Evolutionary conservation across 2,329 filamentous ascomycete genomes (phyloP), one percentile per base, ranked within the genome.

Genomic region (Polytolypa hystricis): DNA sequence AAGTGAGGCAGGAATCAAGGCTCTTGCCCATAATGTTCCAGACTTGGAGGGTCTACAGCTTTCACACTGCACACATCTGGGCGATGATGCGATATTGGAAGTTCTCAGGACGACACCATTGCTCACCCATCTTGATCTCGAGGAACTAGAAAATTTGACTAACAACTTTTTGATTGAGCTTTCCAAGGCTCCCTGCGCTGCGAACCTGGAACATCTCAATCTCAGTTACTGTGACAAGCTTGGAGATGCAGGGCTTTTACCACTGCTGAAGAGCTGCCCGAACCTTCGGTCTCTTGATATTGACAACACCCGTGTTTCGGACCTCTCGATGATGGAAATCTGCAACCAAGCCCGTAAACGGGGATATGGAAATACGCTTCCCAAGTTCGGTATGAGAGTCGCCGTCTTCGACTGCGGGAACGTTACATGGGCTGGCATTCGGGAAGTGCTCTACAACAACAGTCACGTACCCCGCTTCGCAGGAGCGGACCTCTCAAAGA

Each of bases 301-400:
- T 69, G 91, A 98, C 64, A 96, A 96, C 57, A 96, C 89, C 0
- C 78, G 83, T 31, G 77, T 94, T 44, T 89, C 84, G 11, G 85
- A 96, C 51, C 72, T 94, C 2, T 79, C 84, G 4, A 74, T 96
- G 7, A 74, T 79, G 39, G 89, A 95, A 65, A 85, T 87, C 2
- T 84, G 86, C 6, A 67, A 74, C n/a, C 82, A 84, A 65, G 74
- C 94, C 11, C 76, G 79, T 38, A 67, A 69, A 35, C 81, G 85
- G 28, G 73, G 67, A 19, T 69, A 69, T 42, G 58, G 63, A n/a
- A 59, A 60, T 7, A 49, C 57, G 4, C 47, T 58, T 3, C 77
- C 79, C 2, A 58, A 60, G 25, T 56, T 82, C 11, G 82, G 83
- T 5, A 67, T 96, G 2, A 74, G 74, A 29, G 65, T 96, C 45